Evolutionary conservation across 371 early-diverging fungal species (phyloP), one percentile per base, ranked within the genome.

Genomic region (Actinomortierella ambigua): DNA sequence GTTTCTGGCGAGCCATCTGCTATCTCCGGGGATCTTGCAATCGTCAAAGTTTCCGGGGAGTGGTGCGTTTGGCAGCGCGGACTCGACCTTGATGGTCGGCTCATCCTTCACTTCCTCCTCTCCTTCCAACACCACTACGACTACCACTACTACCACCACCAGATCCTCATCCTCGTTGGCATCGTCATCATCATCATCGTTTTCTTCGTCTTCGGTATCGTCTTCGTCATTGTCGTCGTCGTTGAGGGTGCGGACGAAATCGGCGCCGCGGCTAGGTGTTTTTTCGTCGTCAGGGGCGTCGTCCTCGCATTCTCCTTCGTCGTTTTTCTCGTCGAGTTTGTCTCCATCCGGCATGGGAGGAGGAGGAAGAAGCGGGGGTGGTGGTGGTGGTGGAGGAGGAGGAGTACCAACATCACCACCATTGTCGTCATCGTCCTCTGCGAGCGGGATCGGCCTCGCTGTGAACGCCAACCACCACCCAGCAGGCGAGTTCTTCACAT

Each of bases 401-500:
- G 34, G 34, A 4, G 34, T 4, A 48, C 48, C 22, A 8, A 20
- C 22, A 2, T 20, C 48, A 22, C 18, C 55, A 11, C 57, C 63
- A 4, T 44, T 46, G 8, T 28, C 69, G 2, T 28, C 63, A 5
- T 47, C 56, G 23, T 22, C 60, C 13, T 50, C 59, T 20, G n/a
- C n/a, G n/a, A n/a, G n/a, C n/a, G 39, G 29, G 23, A 53, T 20
- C n/a, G 24, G 20, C 2, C 20, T 22, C 1, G 34, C 24, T 0
- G 47, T 59, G 44, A 73, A 67, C 57, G 75, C 75, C 0, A 1
- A 50, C 5, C 43, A 67, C 44, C 75, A 73, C 28, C 75, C 75
- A 2, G 75, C 57, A 13, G 67, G 54, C 11, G 64, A 78, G 49
- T 67, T 68, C 47, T 78, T 69, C 50, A 58, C 75, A 11, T 77